A percentile compares a stretch with the other conserved stretches of the same genome.
phyloP scores from a whole-genome alignment of 2,329 filamentous ascomycete genomes.

The Epichloe glyceriae region DNA sequence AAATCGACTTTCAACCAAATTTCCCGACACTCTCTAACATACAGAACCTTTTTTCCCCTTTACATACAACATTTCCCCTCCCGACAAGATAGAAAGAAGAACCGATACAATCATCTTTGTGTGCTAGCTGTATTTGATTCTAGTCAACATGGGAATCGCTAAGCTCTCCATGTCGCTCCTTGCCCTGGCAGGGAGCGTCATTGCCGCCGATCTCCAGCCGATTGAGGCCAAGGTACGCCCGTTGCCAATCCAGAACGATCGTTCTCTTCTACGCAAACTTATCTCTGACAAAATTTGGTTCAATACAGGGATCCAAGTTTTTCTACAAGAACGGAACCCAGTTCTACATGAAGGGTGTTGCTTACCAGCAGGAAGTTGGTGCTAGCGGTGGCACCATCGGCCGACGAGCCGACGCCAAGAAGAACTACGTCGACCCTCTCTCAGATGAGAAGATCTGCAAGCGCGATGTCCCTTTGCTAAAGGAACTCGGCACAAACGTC shows the following conservation, averaged over 20 bases:
- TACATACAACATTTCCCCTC: not conserved
- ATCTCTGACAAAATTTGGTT: not conserved
- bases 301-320: slow-evolving; percentile 60
- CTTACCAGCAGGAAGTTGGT: slow-evolving; percentile 76
- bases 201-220: slow-evolving; percentile 36
- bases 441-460: slow-evolving; percentile 58
- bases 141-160: slow-evolving; percentile 21
- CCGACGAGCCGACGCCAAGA: slow-evolving; percentile 15
- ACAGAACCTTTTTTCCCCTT: not conserved
- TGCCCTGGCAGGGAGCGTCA: slow-evolving; percentile 28
- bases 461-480: slow-evolving; percentile 74
- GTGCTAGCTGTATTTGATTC: not conserved
- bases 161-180: slow-evolving; percentile 22
- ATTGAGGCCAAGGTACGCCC: slow-evolving; percentile 54
- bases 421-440: slow-evolving; percentile 70
- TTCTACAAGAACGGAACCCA: slow-evolving; percentile 65
- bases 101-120: not conserved
- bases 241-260: not conserved
- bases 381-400: slow-evolving; percentile 37
- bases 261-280: not conserved
- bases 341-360: slow-evolving; percentile 79
- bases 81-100: not conserved
- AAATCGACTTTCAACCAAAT: not conserved
- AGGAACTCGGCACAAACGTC: slow-evolving; percentile 72
- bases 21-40: slow-evolving; percentile 3